Evolutionary conservation across 306 rosid genomes (phyloP).

Genomic region (Quercus bicolor): DNA sequence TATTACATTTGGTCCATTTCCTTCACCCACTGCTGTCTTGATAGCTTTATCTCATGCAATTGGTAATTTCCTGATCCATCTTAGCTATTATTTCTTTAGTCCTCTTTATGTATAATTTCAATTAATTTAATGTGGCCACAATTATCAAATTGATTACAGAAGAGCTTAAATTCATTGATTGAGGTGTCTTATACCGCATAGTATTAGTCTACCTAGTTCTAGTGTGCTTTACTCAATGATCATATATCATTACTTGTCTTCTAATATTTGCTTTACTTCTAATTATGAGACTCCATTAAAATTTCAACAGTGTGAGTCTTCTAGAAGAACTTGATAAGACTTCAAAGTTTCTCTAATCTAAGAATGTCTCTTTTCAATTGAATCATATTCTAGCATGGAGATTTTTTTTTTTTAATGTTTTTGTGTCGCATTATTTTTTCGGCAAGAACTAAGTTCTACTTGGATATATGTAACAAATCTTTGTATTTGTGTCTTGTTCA

Average conservation of each 20-base stretch:
- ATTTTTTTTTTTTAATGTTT: no score
- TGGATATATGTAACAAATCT: not conserved
- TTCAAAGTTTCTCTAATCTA: no score
- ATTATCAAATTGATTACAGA: not conserved
- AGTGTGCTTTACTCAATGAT: not conserved
- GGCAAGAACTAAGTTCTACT: no score
- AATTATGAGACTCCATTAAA: no score
- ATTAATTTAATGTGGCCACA: not conserved
- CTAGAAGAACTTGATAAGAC: no score
- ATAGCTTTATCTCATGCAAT: conserved; percentile 72
- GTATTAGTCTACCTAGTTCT: no score
- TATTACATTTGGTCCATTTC: conserved; percentile 83
- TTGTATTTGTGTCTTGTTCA: not conserved
- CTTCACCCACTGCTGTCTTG: conserved; percentile 71
- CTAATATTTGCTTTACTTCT: no score
- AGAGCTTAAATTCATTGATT: not conserved
- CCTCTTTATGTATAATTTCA: not conserved
- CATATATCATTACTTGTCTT: not conserved
- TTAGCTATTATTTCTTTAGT: not conserved
- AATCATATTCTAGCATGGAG: no score
- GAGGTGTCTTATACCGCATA: not conserved
- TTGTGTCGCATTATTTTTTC: no score
- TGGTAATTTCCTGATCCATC: conserved; percentile 49
- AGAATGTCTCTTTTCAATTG: no score
- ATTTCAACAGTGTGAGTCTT: no score